Percentiles rank a stretch among this genome's conserved stretches.
phyloP scores from a whole-genome alignment of 768 basidiomycete genomes.

The Phylloporus rhodoxanthus region DNA sequence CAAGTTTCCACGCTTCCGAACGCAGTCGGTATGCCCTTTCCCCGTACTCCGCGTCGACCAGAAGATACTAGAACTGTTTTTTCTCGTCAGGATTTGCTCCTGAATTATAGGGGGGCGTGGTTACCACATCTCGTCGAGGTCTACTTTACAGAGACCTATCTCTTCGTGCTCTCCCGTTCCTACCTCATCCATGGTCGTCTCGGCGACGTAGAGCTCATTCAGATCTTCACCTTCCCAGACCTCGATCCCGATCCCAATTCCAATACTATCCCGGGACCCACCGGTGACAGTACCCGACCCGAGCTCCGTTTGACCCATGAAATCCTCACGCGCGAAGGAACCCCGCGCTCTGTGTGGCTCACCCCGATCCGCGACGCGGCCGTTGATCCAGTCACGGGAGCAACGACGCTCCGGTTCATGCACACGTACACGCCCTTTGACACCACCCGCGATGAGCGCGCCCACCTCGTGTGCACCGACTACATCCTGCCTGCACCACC shows the following conservation, averaged over 20 bases:
- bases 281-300: background rate
- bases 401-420: conserved; percentile 21
- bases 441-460: background rate
- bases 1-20: conserved; percentile 19
- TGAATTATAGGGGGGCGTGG: conserved; percentile 17
- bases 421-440: conserved; percentile 6
- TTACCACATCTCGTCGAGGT: conserved; percentile 16
- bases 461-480: conserved; percentile 14
- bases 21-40: conserved; percentile 6
- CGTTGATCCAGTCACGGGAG: conserved; percentile 5
- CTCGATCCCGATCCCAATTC: background rate
- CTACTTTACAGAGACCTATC: conserved; percentile 11
- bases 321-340: background rate
- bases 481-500: conserved; percentile 3
- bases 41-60: background rate
- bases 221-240: conserved; percentile 18
- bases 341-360: conserved; percentile 7
- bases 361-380: conserved; percentile 10
- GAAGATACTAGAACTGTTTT: background rate
- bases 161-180: conserved; percentile 14
- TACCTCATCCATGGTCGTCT: conserved; percentile 8
- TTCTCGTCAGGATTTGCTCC: conserved; percentile 8
- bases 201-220: conserved; percentile 14
- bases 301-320: conserved; percentile 23
- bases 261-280: background rate